phyloP scores from a whole-genome alignment of 2,329 filamentous ascomycete genomes.

The Penicillium sclerotigenum region DNA sequence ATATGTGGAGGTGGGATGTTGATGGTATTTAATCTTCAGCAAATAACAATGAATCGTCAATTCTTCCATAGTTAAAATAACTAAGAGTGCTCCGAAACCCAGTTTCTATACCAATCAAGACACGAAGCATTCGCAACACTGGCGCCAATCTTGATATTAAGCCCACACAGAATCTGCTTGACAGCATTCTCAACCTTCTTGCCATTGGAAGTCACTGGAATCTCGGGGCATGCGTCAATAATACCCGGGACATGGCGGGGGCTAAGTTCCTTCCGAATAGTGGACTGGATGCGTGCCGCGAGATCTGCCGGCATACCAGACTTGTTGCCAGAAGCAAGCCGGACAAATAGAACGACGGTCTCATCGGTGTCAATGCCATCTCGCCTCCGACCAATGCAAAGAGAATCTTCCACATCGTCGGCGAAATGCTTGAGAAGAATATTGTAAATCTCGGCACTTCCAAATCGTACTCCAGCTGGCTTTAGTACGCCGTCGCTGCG shows the following conservation, averaged over 20 bases:
- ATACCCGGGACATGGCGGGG: constrained; percentile 84
- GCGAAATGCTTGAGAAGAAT: constrained; percentile 82
- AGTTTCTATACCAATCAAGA: constrained; percentile 80
- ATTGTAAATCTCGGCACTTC: constrained; percentile 94
- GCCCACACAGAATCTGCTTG: constrained; percentile 89
- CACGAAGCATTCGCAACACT: constrained; percentile 91
- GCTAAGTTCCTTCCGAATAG: constrained; percentile 74
- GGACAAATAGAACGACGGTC: constrained; percentile 83
- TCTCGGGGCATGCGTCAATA: constrained; percentile 77
- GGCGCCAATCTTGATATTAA: constrained; percentile 82
- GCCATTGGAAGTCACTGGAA: constrained; percentile 88
- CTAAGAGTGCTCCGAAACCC: constrained; percentile 59
- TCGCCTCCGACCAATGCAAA: constrained; percentile 77
- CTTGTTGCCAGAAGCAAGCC: constrained; percentile 54
- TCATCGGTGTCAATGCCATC: constrained; percentile 72
- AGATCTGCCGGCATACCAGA: constrained; percentile 58
- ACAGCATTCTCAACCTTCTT: constrained; percentile 98
- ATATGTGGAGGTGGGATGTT: background rate
- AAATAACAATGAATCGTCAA: background rate
- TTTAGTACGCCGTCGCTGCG: constrained; percentile 91
- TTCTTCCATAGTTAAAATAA: background rate
- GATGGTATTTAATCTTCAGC: background rate
- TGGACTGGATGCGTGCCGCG: constrained; percentile 60
- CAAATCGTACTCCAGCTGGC: constrained; percentile 85
- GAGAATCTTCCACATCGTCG: constrained; percentile 72